phyloP scores from a whole-genome alignment of 1,284 basidiomycete genomes.

The Fistulinella cinereoalba region DNA sequence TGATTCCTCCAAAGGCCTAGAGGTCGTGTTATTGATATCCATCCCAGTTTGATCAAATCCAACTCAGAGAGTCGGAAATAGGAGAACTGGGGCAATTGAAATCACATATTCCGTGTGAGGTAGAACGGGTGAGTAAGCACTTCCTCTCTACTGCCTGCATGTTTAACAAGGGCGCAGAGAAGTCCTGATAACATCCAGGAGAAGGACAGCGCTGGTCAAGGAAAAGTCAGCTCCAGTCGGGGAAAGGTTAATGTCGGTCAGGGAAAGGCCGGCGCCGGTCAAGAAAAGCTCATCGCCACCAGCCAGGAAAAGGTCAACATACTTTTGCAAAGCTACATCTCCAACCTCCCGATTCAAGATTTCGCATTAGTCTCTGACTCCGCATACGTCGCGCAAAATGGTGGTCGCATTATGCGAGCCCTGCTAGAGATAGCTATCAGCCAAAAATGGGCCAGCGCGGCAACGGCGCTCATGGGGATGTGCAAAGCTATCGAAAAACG shows the following conservation, averaged over 20 bases:
- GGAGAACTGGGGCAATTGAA: slow-evolving; percentile 79
- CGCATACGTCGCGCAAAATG: slow-evolving; percentile 92
- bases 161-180: slow-evolving; percentile 44
- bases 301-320: slow-evolving; percentile 88
- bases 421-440: slow-evolving; percentile 93
- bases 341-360: slow-evolving; percentile 79
- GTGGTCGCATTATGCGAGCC: slow-evolving; percentile 90
- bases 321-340: slow-evolving; percentile 90
- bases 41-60: slow-evolving; percentile 87
- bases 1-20: background rate
- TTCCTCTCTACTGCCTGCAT: background rate
- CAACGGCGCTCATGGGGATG: slow-evolving; percentile 82
- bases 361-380: slow-evolving; percentile 97
- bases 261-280: no score
- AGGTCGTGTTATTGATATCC: background rate
- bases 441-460: slow-evolving; percentile 85
- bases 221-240: no score
- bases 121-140: slow-evolving; percentile 56
- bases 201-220: no score
- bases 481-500: slow-evolving; percentile 93
- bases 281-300: slow-evolving; percentile 20
- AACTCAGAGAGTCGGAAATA: slow-evolving; percentile 87
- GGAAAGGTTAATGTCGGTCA: no score
- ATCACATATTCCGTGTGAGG: slow-evolving; percentile 74
- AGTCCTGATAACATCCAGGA: slow-evolving; percentile 57